Evolutionary conservation across 306 rosid genomes (phyloP), one percentile per base, ranked within the genome.

Genomic region (Sindora glabra): DNA sequence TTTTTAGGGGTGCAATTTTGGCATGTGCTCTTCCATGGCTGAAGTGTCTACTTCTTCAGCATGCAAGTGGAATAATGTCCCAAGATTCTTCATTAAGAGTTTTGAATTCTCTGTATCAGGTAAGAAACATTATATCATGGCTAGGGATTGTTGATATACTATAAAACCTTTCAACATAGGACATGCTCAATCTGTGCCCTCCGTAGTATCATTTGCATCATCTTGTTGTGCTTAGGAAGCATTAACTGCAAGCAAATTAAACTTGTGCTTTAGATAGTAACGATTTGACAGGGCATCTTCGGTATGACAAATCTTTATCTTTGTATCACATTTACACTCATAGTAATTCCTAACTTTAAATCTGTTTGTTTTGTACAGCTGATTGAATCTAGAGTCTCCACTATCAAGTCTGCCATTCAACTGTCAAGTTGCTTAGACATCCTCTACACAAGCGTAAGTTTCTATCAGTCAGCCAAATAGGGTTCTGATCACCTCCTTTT

Each of bases 41-140:
- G 32, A 79, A 79, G 63, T 70, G 74, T 68, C 76, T 90, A 15
- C 90, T 82, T 55, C 80, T 90, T 49, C 85, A 82, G 42, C 97
- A 90, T 63, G 75, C 95, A 18, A 86, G 85, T 48, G 83, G 77
- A 36, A 82, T 86, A 56, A 76, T 72, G 77, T 84, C 97, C 61
- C 94, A 82, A 72, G 88, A 86, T 72, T 86, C 85, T 62, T 90
- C 97, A 39, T 63, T 86, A 29, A 68, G 67, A 46, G 76, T 83
- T 46, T 77, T 86, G 64, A 90, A 90, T 69, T 90, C 95, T 25
- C 64, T 90, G 68, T 82, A 74, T 82, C 94, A 84, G 83, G 97
- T 90, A 30, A 64, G 76, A 64, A 52, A 22, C 34, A 22, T 46
- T 71, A 30, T 22, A 23, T 15, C 40, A 10, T 26, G 23, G 24